These are phyloP conservation scores for Penicillium parvum DNA, from an alignment of 495 filamentous ascomycete genomes.

Conservation along the genomic window DNA sequence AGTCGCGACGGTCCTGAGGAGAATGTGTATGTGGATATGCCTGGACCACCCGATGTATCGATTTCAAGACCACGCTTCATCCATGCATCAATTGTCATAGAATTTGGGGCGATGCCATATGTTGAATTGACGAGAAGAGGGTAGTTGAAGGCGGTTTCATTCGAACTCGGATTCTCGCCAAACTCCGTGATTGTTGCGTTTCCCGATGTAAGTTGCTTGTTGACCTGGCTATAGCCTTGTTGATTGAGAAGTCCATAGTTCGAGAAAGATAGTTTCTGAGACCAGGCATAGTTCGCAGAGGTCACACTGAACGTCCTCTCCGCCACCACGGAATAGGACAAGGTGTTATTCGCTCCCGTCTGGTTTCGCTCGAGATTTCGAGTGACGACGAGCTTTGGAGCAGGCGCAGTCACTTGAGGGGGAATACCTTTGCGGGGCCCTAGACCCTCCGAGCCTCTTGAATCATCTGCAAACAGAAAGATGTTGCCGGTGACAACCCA, in stretches of 20 bases:
- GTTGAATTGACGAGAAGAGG: conserved; percentile 58
- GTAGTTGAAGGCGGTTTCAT: conserved; percentile 53
- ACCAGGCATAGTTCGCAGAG: conserved; percentile 53
- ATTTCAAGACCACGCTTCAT: conserved; percentile 57
- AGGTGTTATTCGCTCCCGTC: conserved; percentile 56
- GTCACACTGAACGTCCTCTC: conserved; percentile 52
- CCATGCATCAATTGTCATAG: conserved; percentile 55
- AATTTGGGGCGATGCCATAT: conserved; percentile 43
- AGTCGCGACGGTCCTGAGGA: conserved; percentile 26
- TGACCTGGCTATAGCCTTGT: conserved; percentile 58
- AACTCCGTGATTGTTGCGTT: conserved; percentile 43
- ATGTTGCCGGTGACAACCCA: conserved; percentile 85
- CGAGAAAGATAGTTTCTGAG: conserved; percentile 52
- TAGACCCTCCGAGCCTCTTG: conserved; percentile 34
- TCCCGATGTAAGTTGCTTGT: conserved; percentile 59
- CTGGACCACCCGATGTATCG: conserved; percentile 36
- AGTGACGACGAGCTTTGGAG: conserved; percentile 39
- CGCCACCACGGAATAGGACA: conserved; percentile 56
- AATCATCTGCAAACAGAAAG: conserved; percentile 63
- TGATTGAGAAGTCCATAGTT: conserved; percentile 57
- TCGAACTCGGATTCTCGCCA: conserved; percentile 8
- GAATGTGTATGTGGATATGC: conserved; percentile 50
- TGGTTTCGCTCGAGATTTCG: conserved; percentile 38
- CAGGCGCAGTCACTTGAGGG: conserved; percentile 31
- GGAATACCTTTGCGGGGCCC: background rate